These are phyloP conservation scores for Diaporthe sp. DNA, from an alignment of 2,329 filamentous ascomycete species.

Conservation along the genomic window DNA sequence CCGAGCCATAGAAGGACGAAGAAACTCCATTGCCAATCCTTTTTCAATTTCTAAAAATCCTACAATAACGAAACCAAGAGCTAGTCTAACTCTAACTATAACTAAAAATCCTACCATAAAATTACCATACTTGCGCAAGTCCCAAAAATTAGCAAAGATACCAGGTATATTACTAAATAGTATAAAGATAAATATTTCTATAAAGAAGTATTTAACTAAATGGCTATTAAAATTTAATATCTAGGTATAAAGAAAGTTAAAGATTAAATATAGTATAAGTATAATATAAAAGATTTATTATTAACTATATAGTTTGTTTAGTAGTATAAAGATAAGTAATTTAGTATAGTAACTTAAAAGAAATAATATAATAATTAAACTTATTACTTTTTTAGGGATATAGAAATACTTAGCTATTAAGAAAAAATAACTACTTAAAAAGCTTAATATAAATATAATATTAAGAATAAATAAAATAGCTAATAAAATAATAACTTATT, in stretches of 20 bases:
- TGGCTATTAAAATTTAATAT: constrained; percentile 63
- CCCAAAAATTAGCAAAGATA: constrained; percentile 65
- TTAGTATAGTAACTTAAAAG: no score
- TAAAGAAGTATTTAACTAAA: constrained; percentile 64
- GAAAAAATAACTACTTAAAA: no score
- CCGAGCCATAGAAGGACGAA: constrained; percentile 58
- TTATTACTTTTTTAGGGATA: no score
- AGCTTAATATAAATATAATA: no score
- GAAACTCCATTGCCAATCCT: constrained; percentile 63
- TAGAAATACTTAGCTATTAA: no score
- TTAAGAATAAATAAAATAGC: no score
- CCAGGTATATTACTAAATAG: constrained; percentile 60
- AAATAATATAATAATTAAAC: no score
- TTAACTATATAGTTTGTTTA: no score
- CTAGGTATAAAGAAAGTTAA: constrained; percentile 65
- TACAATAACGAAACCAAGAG: constrained; percentile 63
- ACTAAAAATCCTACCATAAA: constrained; percentile 64
- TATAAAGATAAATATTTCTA: constrained; percentile 63
- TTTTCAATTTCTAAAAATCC: constrained; percentile 68
- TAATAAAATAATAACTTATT: no score
- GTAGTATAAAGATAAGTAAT: no score
- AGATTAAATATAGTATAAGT: constrained; percentile 59
- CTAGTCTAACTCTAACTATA: constrained; percentile 64
- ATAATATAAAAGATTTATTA: no score
- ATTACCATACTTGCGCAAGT: constrained; percentile 60